Evolutionary conservation across 257 asterid genomes (phyloP), one percentile per base, ranked within the genome.

Genomic region (Solanum phureja): DNA sequence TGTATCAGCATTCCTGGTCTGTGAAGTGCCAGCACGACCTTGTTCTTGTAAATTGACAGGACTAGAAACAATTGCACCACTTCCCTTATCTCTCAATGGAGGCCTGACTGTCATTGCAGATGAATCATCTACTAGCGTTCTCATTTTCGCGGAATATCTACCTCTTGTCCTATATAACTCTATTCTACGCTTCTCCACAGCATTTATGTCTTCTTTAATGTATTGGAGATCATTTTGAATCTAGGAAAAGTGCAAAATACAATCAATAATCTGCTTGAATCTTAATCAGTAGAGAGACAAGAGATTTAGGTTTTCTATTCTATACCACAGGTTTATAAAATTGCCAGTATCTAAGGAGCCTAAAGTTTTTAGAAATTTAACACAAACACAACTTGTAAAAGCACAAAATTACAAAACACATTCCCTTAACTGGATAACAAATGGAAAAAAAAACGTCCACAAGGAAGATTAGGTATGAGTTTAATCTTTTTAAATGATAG

Each of bases 191-290:
- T 89, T 93, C 95, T 95, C 99, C 89, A 95, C 99, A 35, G 94
- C 93, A 88, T 90, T 89, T 87, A 97, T 93, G 90, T 97, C 99
- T 88, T 94, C 98, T 90, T 95, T 94, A 76, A 97, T 93, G 92
- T 92, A 92, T 87, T 90, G 92, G 85, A 97, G 97, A 92, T 97
- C 99, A 10, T 91, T 77, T 91, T 92, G 96, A 37, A 95, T 93
- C 99, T 97, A 92, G 87, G 86, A 83, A 84, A 87, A 29, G 89
- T 24, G 68, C 87, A 56, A 4, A 11, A 44, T 44, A 11, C 52
- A 44, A 11, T 44, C 52, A 44, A 3, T 11, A 44, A 44, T 44
- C 52, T 44, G 14, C 52, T 44, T 44, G 52, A 44, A 44, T 11
- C 52, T 44, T 11, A 44, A 44, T 44, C 5, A 44, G 5, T 3